Conservation (phyloP, 495 filamentous ascomycete genomes). For the Podospora appendiculata region DNA sequence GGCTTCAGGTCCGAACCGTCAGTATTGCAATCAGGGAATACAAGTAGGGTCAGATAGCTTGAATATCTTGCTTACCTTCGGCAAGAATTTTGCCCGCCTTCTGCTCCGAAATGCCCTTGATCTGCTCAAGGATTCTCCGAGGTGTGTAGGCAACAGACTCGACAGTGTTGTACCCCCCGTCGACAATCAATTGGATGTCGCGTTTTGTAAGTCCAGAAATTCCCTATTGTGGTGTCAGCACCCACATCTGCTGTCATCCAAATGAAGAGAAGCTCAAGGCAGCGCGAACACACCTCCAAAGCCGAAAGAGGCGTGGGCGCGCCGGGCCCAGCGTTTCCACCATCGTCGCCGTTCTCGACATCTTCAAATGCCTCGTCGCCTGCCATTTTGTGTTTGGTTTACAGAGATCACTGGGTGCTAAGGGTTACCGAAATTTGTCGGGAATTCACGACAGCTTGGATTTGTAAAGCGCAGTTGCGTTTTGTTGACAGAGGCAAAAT, state of each 20-base stretch:
- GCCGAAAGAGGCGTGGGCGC: constrained; percentile 85
- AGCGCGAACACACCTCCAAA: constrained; percentile 62
- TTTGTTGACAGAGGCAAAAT: constrained; percentile 14
- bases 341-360: constrained; percentile 32
- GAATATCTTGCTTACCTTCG: constrained; percentile 59
- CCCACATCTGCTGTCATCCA: not conserved
- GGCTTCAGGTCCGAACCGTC: constrained; percentile 41
- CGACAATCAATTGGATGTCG: constrained; percentile 86
- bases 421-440: not conserved
- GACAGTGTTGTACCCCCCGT: constrained; percentile 90
- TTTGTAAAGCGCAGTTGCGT: not conserved
- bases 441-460: not conserved
- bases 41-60: not conserved
- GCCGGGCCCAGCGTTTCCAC: constrained; percentile 66
- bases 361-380: constrained; percentile 35
- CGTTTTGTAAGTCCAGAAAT: constrained; percentile 80
- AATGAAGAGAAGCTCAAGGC: not conserved
- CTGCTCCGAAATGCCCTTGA: constrained; percentile 95
- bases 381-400: constrained; percentile 17
- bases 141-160: constrained; percentile 95
- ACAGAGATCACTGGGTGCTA: not conserved
- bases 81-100: constrained; percentile 91
- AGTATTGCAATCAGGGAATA: not conserved
- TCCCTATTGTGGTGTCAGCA: constrained; percentile 41
- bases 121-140: constrained; percentile 74